Evolutionary conservation across 78 protist genomes (phyloP).

Genomic region (Isochrysis galbana): DNA sequence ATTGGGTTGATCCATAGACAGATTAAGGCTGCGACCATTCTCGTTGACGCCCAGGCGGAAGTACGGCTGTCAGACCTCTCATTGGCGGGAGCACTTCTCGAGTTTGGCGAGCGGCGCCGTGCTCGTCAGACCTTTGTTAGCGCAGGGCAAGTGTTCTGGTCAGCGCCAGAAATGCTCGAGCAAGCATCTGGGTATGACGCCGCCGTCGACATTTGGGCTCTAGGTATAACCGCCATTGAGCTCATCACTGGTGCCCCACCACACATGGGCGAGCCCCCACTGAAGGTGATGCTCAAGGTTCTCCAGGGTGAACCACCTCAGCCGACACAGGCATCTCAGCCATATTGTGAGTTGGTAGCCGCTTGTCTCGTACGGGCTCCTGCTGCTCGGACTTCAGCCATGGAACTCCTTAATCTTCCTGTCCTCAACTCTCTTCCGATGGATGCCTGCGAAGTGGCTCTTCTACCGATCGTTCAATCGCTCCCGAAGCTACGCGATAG

Average conservation of each 20-base stretch:
- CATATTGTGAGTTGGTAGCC: background rate
- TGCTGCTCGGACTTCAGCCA: background rate
- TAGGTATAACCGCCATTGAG: background rate
- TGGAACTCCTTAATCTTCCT: background rate
- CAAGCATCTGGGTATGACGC: background rate
- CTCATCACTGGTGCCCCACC: background rate
- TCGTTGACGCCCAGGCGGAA: background rate
- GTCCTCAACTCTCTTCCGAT: background rate
- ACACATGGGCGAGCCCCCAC: background rate
- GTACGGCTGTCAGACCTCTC: background rate
- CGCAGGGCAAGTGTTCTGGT: background rate
- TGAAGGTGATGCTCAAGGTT: background rate
- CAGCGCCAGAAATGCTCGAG: background rate
- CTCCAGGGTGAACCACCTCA: background rate
- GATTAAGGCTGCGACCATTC: background rate
- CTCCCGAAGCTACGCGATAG: background rate
- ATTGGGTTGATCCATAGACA: background rate
- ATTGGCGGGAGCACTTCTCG: background rate
- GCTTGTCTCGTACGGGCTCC: background rate
- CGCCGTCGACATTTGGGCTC: background rate
- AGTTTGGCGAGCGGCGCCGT: background rate
- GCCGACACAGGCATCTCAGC: background rate
- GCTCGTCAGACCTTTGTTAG: background rate
- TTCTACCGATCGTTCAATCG: background rate
- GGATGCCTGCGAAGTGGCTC: background rate